A percentile compares a stretch with the other conserved stretches of the same genome.
phyloP scores from a whole-genome alignment of 2,329 filamentous ascomycete species.

The Fusarium luffae region DNA sequence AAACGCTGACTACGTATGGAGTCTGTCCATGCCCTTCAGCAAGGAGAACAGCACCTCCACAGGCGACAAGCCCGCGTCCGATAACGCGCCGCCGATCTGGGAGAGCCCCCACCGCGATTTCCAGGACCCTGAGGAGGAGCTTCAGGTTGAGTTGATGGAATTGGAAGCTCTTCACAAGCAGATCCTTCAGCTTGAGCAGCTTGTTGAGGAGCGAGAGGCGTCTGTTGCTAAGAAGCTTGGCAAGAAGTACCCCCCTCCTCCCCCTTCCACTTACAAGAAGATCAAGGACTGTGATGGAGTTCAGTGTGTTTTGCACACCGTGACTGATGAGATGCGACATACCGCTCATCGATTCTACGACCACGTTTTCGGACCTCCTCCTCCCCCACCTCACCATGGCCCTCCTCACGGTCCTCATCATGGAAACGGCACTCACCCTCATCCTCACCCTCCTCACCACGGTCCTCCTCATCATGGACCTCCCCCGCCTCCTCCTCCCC shows the following conservation, averaged over 20 bases:
- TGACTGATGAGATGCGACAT: slow-evolving; percentile 54
- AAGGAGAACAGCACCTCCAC: slow-evolving; percentile 15
- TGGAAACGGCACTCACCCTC: slow-evolving; percentile 22
- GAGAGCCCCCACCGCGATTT: slow-evolving; percentile 43
- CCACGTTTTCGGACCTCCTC: slow-evolving; percentile 29
- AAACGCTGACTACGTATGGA: slow-evolving; percentile 50
- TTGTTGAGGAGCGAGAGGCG: slow-evolving; percentile 57
- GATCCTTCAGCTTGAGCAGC: slow-evolving; percentile 54
- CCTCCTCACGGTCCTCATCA: slow-evolving; percentile 32
- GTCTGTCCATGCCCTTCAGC: slow-evolving; percentile 41
- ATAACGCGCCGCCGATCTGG: slow-evolving; percentile 18
- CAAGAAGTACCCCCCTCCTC: slow-evolving; percentile 33
- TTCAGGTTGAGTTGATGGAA: slow-evolving; percentile 58
- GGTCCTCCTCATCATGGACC: slow-evolving; percentile 44
- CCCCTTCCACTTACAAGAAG: slow-evolving; percentile 37
- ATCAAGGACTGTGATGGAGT: slow-evolving; percentile 36
- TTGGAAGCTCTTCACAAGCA: slow-evolving; percentile 57
- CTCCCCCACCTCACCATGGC: slow-evolving; percentile 17
- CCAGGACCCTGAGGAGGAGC: slow-evolving; percentile 42
- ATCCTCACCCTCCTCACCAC: slow-evolving; percentile 36
- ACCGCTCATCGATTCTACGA: slow-evolving; percentile 38
- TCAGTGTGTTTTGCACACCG: slow-evolving; percentile 56
- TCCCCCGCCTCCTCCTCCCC: slow-evolving; percentile 26
- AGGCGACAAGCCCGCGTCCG: slow-evolving; percentile 4
- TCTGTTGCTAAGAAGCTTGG: slow-evolving; percentile 53